These are phyloP conservation scores for Xylaria sp. DNA, from an alignment of 2,329 filamentous ascomycete genomes.

Conservation along the genomic window DNA sequence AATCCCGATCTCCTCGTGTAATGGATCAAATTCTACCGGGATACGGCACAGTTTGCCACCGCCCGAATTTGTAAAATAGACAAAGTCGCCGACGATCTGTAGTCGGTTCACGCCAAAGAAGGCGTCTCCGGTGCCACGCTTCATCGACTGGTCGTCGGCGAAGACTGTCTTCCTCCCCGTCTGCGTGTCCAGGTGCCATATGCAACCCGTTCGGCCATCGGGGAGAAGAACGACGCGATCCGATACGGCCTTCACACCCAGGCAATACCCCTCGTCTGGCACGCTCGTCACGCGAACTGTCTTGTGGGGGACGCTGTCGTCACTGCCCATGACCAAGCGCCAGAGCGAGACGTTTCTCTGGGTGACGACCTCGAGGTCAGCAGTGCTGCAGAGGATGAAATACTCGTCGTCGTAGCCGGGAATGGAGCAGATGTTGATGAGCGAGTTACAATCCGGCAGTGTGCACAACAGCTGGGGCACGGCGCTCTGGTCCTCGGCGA, in stretches of 20 bases:
- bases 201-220: constrained; percentile 42
- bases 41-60: constrained; percentile 44
- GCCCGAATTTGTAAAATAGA: constrained; percentile 49
- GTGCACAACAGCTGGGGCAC: constrained; percentile 43
- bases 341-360: constrained; percentile 44
- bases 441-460: constrained; percentile 43
- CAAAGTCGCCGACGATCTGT: constrained; percentile 39
- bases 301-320: constrained; percentile 46
- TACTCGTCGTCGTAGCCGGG: constrained; percentile 45
- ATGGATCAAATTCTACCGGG: constrained; percentile 40
- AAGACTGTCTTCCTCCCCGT: constrained; percentile 41
- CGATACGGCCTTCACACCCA: constrained; percentile 41
- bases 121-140: constrained; percentile 35
- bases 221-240: constrained; percentile 45
- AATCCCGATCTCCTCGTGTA: constrained; percentile 37
- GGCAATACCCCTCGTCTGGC: constrained; percentile 39
- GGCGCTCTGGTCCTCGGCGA: constrained; percentile 43
- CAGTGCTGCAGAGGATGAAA: constrained; percentile 41
- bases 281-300: constrained; percentile 40
- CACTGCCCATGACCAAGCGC: constrained; percentile 41
- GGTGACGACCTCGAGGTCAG: constrained; percentile 47
- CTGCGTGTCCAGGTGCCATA: constrained; percentile 45
- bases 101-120: constrained; percentile 48
- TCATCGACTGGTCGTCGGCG: constrained; percentile 44
- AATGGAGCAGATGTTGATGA: constrained; percentile 44